Base-by-base conservation (phyloP, 2,329 filamentous ascomycete genomes). In the Akanthomyces lecanii region DNA sequence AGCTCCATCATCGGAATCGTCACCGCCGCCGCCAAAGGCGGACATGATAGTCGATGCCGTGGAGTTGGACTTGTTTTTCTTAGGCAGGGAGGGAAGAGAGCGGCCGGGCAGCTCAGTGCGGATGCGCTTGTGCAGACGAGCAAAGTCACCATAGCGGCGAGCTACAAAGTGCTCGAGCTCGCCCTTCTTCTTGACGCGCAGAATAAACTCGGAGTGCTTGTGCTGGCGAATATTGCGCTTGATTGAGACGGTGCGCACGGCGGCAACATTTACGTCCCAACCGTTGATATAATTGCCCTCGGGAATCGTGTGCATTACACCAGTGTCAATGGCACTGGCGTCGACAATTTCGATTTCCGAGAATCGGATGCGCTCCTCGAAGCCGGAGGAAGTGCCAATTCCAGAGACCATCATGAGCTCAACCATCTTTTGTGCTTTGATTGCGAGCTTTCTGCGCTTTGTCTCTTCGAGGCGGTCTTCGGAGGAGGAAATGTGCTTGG, bases 381-480 rank as follows among this genome's bases (percentile, higher is more conserved):
- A 99, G 2, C 95, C 95, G 5, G 93, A 97, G 4, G 95, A 92
- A 1, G 95, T 99, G 40, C 91, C 91, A 63, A 99, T 89, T 44
- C 95, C 95, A 8, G 94, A 98, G 10, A 99, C 95, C 92, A 99
- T 97, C 95, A 99, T 99, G 65, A 99, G 82, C 81, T 99, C 95
- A 12, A 99, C 91, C 63, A 99, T 80, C 79, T 99, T 99, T 75
- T 95, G 89, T 54, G 91, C 92, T 82, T 99, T 99, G 69, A 89
- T 82, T 4, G 95, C 94, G 67, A 99, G 79, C 76, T 99, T 99
- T 67, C 88, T 85, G 64, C 95, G 86, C 80, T 99, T 99, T 11
- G 95, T 98, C 76, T 97, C 92, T 77, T 99, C 95, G 36, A 98
- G 79, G 4, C 95, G 87, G 74, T 99, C 95, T 77, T 98, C 95